Evolutionary conservation across 371 early-diverging fungal genomes (phyloP).

Genomic region (Mortierella sp.): DNA sequence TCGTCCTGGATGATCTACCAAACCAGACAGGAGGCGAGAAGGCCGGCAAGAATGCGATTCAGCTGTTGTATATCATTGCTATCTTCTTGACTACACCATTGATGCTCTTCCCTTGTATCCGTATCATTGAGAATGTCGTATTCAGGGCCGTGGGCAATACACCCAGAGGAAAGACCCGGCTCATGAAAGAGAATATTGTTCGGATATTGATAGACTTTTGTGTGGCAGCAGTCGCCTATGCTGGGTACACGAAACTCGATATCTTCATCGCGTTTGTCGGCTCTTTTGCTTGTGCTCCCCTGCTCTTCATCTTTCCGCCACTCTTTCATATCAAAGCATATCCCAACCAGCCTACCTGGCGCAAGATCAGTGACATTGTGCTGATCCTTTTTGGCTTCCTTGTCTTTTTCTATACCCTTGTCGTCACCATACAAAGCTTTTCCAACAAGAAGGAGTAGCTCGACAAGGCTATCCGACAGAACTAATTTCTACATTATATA

Average conservation of each 20-base stretch:
- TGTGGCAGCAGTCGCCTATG: conserved; percentile 77
- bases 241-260: conserved; percentile 85
- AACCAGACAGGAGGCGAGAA: conserved; percentile 59
- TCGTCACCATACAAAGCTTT: conserved; percentile 68
- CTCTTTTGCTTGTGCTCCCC: conserved; percentile 82
- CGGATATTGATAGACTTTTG: conserved; percentile 71
- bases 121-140: conserved; percentile 72
- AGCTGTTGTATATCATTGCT: conserved; percentile 88
- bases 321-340: conserved; percentile 73
- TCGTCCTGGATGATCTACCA: conserved; percentile 87
- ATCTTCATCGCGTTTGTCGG: conserved; percentile 92
- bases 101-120: conserved; percentile 88
- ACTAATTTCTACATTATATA: not conserved
- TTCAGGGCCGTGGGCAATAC: conserved; percentile 59
- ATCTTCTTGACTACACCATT: conserved; percentile 90
- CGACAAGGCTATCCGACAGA: not conserved
- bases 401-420: conserved; percentile 86
- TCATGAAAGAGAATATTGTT: conserved; percentile 86
- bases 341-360: conserved; percentile 54
- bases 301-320: conserved; percentile 79
- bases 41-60: conserved; percentile 67
- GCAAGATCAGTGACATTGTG: conserved; percentile 64
- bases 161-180: conserved; percentile 65
- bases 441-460: not conserved
- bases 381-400: conserved; percentile 57